Base-by-base conservation (phyloP, 306 rosid genomes). In the Nissolia schottii region DNA sequence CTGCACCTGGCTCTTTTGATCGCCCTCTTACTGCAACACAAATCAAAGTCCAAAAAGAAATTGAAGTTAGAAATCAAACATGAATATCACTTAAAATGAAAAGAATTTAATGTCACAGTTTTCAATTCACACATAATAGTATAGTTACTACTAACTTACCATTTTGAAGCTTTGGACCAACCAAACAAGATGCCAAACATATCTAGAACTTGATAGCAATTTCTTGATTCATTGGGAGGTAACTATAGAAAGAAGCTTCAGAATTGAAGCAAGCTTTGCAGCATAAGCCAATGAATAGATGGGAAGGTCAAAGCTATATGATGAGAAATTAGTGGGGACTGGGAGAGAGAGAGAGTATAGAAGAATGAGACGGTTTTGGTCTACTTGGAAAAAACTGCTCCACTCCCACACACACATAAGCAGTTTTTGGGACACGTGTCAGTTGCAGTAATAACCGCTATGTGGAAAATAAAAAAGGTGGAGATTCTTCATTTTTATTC, bases 81-180 rank as follows among this genome's bases (percentile, higher is more conserved):
- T 51, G 46, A 20, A n/a, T n/a, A n/a, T 8, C 50, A 11, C n/a
- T 4, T 54, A 73, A 41, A 14, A 14, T 41, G 49, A 41, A 14
- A 25, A 23, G 27, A 22, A 41, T 71, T 23, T 1, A 48, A 24
- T 7, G 0, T 57, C 56, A 63, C n/a, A 65, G 11, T 8, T 43
- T 23, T 18, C 1, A 57, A 37, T 2, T 41, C 13, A n/a, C 3
- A 51, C 9, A 64, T 13, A 50, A 34, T 18, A 24, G 13, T 14
- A 18, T 49, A 9, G 7, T n/a, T n/a, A n/a, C n/a, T n/a, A 10
- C 14, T 0, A 37, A 37, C 14, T 70, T 87, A 93, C 98, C 98
- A 93, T 81, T 84, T 90, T 0, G 96, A 88, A 77, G 96, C 98
- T 59, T 89, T 90, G 67, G 90, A 65, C 97, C 98, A 93, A 8